A percentile compares a stretch with the other conserved stretches of the same genome.
phyloP scores from a whole-genome alignment of 768 basidiomycete genomes.

The Podaxis mareebaensis region DNA sequence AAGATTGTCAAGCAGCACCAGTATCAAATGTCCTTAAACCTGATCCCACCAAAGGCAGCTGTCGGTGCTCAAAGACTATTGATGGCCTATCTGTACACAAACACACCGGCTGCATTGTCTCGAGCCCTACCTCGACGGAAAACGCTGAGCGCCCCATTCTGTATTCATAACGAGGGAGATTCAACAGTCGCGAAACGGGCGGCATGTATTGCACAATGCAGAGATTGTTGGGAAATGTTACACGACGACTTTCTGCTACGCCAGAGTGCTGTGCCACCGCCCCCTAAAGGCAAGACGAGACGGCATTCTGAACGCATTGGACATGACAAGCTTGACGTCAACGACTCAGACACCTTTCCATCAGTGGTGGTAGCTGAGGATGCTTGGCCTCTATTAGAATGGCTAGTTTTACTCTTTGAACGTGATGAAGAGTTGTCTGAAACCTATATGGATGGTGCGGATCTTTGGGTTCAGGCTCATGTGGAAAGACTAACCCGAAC shows the following conservation, averaged over 20 bases:
- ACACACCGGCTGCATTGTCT: conserved; percentile 52
- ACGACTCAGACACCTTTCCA: conserved; percentile 23
- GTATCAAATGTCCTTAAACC: conserved; percentile 35
- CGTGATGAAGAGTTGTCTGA: conserved; percentile 51
- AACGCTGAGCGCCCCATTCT: conserved; percentile 19
- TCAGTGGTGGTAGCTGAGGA: conserved; percentile 51
- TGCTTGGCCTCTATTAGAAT: conserved; percentile 74
- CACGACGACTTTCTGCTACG: conserved; percentile 46
- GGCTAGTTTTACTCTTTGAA: conserved; percentile 69
- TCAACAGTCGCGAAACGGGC: conserved; percentile 60
- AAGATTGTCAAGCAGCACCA: conserved; percentile 45
- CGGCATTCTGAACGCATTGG: conserved; percentile 18
- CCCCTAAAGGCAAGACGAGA: conserved; percentile 37
- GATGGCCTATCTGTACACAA: conserved; percentile 55
- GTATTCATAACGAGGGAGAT: conserved; percentile 42
- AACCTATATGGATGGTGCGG: conserved; percentile 36
- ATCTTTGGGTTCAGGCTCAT: conserved; percentile 6
- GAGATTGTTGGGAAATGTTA: conserved; percentile 64
- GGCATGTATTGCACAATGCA: conserved; percentile 50
- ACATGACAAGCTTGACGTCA: conserved; percentile 17
- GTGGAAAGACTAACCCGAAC: background rate
- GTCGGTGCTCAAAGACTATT: conserved; percentile 54
- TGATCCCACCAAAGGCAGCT: conserved; percentile 46
- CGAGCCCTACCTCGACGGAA: conserved; percentile 51
- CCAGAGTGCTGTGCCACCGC: conserved; percentile 26